Conservation (phyloP, 1,284 basidiomycete species). For the Trametes versicolor region DNA sequence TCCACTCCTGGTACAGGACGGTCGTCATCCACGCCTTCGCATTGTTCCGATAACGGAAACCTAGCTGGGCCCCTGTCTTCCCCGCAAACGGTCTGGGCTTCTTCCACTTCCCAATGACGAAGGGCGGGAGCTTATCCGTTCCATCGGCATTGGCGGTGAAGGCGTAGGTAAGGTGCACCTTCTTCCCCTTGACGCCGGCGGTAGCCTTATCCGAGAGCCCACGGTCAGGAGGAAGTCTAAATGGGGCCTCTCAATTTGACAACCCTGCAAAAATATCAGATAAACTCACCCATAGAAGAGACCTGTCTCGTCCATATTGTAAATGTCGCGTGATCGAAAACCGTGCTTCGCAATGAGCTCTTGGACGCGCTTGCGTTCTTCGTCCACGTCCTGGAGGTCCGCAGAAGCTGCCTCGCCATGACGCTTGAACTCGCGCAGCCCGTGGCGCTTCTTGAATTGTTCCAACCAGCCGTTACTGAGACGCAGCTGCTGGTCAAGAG, state of each 20-base stretch:
- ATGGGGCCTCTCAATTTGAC: conserved; percentile 1
- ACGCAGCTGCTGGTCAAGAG: conserved; percentile 40
- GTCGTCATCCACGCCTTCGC: conserved; percentile 49
- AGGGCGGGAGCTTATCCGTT: conserved; percentile 40
- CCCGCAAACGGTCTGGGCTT: conserved; percentile 44
- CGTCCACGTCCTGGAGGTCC: conserved; percentile 39
- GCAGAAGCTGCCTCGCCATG: conserved; percentile 54
- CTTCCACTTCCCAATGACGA: conserved; percentile 48
- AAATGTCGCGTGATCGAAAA: conserved; percentile 41
- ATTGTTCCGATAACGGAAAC: conserved; percentile 49
- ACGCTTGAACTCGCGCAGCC: conserved; percentile 40
- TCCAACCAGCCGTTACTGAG: conserved; percentile 41
- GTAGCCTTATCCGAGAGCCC: conserved; percentile 40
- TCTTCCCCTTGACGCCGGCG: conserved; percentile 35
- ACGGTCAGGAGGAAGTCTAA: conserved; percentile 41
- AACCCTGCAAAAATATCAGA: background rate
- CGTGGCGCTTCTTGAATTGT: conserved; percentile 36
- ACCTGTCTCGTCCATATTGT: conserved; percentile 50
- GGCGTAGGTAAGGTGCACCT: conserved; percentile 43
- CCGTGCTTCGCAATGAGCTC: conserved; percentile 31
- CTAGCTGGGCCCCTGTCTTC: conserved; percentile 30
- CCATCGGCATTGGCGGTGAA: conserved; percentile 46
- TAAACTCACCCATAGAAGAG: conserved; percentile 43
- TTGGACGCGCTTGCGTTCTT: conserved; percentile 32
- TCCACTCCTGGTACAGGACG: conserved; percentile 46